phyloP scores from a whole-genome alignment of 2,329 filamentous ascomycete species.

The Curvularia verruculosa region DNA sequence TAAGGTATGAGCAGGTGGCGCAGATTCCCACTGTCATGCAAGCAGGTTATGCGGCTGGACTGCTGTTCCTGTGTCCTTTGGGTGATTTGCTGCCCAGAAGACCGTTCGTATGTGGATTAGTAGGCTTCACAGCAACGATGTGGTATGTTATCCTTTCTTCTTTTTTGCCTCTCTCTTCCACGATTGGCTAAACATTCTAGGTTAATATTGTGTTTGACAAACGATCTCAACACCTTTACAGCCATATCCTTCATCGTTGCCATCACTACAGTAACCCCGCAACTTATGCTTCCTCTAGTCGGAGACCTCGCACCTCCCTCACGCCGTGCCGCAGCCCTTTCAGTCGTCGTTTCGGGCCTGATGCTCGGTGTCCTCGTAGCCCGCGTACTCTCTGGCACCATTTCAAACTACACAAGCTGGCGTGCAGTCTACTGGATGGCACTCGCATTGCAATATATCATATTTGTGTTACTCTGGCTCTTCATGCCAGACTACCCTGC shows the following conservation, averaged over 20 bases:
- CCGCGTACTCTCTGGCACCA: constrained; percentile 74
- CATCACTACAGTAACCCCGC: constrained; percentile 79
- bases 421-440: constrained; percentile 80
- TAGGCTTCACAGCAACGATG: constrained; percentile 70
- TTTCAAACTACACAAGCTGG: constrained; percentile 77
- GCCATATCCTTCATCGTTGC: constrained; percentile 74
- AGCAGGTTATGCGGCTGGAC: constrained; percentile 75
- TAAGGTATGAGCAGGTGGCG: constrained; percentile 70
- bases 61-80: constrained; percentile 76
- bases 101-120: constrained; percentile 70
- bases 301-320: constrained; percentile 76
- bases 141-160: constrained; percentile 56
- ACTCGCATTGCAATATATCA: constrained; percentile 71
- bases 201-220: constrained; percentile 73
- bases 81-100: constrained; percentile 72
- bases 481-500: constrained; percentile 83
- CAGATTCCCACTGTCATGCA: constrained; percentile 78
- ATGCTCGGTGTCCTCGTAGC: constrained; percentile 78
- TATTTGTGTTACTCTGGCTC: constrained; percentile 68
- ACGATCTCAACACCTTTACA: constrained; percentile 67
- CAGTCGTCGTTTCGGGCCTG: constrained; percentile 76
- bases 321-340: constrained; percentile 71
- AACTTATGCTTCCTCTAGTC: constrained; percentile 77
- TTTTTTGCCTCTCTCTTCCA: neutral
- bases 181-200: constrained; percentile 4